These are phyloP conservation scores for Sclerotinia minor DNA, from an alignment of 2,329 filamentous ascomycete species.

Conservation along the genomic window DNA sequence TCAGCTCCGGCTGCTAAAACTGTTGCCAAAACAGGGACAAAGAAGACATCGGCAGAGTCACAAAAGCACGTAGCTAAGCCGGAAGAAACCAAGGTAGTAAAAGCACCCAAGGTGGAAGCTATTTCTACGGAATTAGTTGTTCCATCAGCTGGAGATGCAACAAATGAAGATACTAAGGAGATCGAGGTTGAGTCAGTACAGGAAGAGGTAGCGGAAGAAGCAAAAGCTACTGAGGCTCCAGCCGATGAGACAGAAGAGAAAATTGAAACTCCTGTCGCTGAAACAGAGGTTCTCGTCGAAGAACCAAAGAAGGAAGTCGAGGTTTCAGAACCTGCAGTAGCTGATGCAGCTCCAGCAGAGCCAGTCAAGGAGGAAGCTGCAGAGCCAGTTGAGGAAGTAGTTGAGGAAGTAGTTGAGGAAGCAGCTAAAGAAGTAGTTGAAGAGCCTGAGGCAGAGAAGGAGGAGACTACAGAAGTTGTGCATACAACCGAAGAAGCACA, in stretches of 20 bases:
- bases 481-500: slow-evolving; percentile 1
- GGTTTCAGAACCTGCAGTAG: not conserved
- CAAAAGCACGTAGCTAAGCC: slow-evolving; percentile 26
- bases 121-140: slow-evolving; percentile 32
- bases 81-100: slow-evolving; percentile 24
- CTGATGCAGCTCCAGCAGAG: slow-evolving; percentile 13
- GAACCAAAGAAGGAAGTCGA: slow-evolving; percentile 14
- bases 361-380: not conserved
- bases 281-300: slow-evolving; percentile 7
- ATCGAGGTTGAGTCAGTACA: slow-evolving; percentile 16
- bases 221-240: not conserved
- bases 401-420: slow-evolving; percentile 5
- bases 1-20: slow-evolving; percentile 19
- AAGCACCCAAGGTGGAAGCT: slow-evolving; percentile 29
- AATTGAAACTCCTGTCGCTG: not conserved
- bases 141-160: slow-evolving; percentile 29
- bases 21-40: slow-evolving; percentile 18
- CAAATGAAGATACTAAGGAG: slow-evolving; percentile 24
- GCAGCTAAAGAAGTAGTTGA: not conserved
- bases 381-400: slow-evolving; percentile 1
- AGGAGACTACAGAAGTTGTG: not conserved
- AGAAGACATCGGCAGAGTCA: slow-evolving; percentile 30
- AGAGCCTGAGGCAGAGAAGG: slow-evolving; percentile 14
- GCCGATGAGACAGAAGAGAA: slow-evolving; percentile 6
- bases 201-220: slow-evolving; percentile 16